Percentiles rank a stretch among this genome's conserved stretches.
Evolutionary conservation across 2,329 filamentous ascomycete species (phyloP).

Genomic region (Colletotrichum simmondsii): DNA sequence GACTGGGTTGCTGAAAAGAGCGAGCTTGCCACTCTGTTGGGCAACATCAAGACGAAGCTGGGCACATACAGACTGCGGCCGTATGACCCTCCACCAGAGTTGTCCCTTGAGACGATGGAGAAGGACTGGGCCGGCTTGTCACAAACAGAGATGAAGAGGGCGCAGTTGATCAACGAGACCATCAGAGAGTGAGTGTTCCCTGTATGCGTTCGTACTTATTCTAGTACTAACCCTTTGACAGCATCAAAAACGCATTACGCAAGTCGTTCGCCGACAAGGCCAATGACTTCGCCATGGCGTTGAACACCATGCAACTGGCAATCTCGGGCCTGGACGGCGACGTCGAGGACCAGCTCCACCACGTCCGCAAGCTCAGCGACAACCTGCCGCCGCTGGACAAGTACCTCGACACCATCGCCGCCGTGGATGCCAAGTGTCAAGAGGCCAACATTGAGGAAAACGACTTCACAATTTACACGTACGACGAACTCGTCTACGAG

Average conservation of each 20-base stretch:
- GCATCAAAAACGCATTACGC: constrained; percentile 94
- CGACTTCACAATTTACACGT: constrained; percentile 99
- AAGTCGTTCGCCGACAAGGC: constrained; percentile 97
- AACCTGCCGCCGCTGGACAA: constrained; percentile 90
- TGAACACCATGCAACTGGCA: constrained; percentile 93
- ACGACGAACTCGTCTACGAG: constrained; percentile 96
- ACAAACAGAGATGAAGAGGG: constrained; percentile 85
- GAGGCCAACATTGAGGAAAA: constrained; percentile 99
- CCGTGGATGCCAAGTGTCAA: constrained; percentile 86
- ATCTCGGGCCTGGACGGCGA: constrained; percentile 98
- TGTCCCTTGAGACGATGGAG: constrained; percentile 86
- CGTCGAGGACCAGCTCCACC: constrained; percentile 91
- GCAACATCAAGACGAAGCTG: constrained; percentile 99
- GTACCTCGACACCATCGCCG: constrained; percentile 88
- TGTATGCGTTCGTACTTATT: constrained; percentile 39
- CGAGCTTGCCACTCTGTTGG: constrained; percentile 89
- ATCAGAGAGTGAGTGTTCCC: constrained; percentile 80
- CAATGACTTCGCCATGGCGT: constrained; percentile 94
- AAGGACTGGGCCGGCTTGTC: constrained; percentile 83
- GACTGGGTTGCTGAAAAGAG: constrained; percentile 98
- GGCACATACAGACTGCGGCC: constrained; percentile 92
- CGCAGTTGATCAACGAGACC: constrained; percentile 96
- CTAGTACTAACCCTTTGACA: constrained; percentile 49
- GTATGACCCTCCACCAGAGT: constrained; percentile 87
- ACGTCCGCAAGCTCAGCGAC: constrained; percentile 85